phyloP scores from a whole-genome alignment of 2,329 filamentous ascomycete species.

The Delphinella strobiligena region DNA sequence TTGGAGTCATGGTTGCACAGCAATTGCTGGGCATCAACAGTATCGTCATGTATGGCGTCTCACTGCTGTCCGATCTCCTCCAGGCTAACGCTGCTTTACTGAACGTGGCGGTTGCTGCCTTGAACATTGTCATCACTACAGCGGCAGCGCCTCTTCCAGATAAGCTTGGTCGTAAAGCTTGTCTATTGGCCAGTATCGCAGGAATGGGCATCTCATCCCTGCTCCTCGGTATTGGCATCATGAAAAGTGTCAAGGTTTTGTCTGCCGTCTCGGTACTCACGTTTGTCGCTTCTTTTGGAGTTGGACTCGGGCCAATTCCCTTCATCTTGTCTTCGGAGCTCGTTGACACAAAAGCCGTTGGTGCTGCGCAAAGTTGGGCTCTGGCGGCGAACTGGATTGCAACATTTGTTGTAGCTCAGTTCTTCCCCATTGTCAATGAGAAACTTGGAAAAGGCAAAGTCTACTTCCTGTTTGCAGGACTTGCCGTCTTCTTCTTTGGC shows the following conservation, averaged over 20 bases:
- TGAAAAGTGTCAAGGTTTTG: conserved; percentile 57
- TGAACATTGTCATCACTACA: conserved; percentile 77
- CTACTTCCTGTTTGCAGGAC: conserved; percentile 78
- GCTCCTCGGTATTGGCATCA: conserved; percentile 68
- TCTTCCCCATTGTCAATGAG: conserved; percentile 80
- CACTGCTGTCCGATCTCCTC: conserved; percentile 68
- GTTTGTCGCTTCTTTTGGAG: conserved; percentile 82
- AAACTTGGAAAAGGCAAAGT: conserved; percentile 70
- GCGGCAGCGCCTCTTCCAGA: conserved; percentile 77
- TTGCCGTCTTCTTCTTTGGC: conserved; percentile 55
- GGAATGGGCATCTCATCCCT: conserved; percentile 76
- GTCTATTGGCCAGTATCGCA: conserved; percentile 67
- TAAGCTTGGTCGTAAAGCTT: conserved; percentile 74
- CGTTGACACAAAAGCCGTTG: conserved; percentile 80
- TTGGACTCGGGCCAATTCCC: conserved; percentile 84
- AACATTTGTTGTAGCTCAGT: conserved; percentile 86
- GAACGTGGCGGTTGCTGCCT: conserved; percentile 73
- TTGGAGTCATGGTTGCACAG: conserved; percentile 87
- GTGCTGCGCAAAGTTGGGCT: conserved; percentile 80
- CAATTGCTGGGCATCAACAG: conserved; percentile 90
- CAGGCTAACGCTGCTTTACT: conserved; percentile 71
- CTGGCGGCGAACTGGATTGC: conserved; percentile 79
- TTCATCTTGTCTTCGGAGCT: conserved; percentile 90
- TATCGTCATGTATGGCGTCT: conserved; percentile 97
- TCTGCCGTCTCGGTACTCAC: conserved; percentile 70